These are phyloP conservation scores for Phytophthora cactorum DNA, from an alignment of 352 stramenopile genomes.

Conservation along the genomic window DNA sequence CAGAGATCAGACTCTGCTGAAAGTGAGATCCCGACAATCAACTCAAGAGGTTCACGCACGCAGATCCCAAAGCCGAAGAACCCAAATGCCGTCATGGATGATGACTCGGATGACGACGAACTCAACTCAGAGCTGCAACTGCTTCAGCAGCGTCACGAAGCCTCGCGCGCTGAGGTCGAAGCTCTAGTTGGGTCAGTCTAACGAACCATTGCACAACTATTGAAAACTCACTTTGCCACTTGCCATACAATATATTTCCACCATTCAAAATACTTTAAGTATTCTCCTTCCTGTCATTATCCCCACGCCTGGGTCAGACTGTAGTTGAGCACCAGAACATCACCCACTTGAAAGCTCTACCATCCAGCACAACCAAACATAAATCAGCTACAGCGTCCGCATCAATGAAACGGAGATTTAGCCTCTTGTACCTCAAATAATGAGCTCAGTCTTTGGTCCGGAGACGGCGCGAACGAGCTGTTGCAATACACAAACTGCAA, in stretches of 20 bases:
- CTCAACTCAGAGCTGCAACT: slow-evolving; percentile 69
- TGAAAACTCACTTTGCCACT: not conserved
- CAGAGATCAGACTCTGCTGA: slow-evolving; percentile 36
- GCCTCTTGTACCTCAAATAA: slow-evolving; percentile 64
- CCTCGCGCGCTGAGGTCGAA: slow-evolving; percentile 76
- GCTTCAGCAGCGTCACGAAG: slow-evolving; percentile 75
- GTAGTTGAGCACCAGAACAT: slow-evolving; percentile 88
- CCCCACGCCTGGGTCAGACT: slow-evolving; percentile 87
- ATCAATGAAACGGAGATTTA: not conserved
- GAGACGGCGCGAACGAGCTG: slow-evolving; percentile 85
- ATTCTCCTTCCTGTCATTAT: slow-evolving; percentile 24
- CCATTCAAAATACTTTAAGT: not conserved
- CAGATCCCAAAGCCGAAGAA: slow-evolving; percentile 18
- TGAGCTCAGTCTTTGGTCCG: slow-evolving; percentile 78
- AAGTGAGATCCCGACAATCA: slow-evolving; percentile 4
- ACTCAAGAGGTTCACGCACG: not conserved
- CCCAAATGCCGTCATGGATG: slow-evolving; percentile 58
- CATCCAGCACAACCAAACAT: not conserved
- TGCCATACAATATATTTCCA: not conserved
- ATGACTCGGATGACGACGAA: slow-evolving; percentile 66
- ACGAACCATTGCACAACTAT: no score
- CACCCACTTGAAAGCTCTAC: slow-evolving; percentile 82
- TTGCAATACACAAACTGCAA: slow-evolving; percentile 90
- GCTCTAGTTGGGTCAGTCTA: slow-evolving; percentile 57
- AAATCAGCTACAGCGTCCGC: not conserved